Evolutionary conservation across 169 alveolate species (phyloP), one percentile per base, ranked within the genome.

Genomic region (Plasmodium cynomolgi): DNA sequence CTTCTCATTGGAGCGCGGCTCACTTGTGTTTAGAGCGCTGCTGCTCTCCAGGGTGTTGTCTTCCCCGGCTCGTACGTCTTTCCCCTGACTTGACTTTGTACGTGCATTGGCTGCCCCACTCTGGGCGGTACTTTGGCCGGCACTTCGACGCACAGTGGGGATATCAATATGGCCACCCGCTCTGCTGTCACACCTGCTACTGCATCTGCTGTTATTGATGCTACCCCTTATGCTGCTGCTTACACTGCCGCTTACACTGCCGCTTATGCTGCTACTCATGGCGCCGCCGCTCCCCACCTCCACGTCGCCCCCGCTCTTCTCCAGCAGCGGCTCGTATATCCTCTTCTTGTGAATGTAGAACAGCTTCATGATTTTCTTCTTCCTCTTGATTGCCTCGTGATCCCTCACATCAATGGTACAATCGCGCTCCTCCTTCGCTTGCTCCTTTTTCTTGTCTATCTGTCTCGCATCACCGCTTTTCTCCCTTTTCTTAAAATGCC

Each of bases 271-370:
- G 31, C 11, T 44, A 7, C 58, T 44, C 5, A 11, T 44, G 33
- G 74, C 23, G 23, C 74, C 33, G 31, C 39, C 13, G 29, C 5
- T 9, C 39, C 37, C 41, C 15, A 9, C 77, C 37, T 68, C 77
- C 8, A 68, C 37, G 77, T 68, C 41, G 2, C 9, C 77, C 77
- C 4, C 3, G 37, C n/a, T 8, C 37, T 15, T 15, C 84, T 23
- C 71, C 88, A 84, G 56, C 13, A 84, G 79, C 41, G 92, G 92
- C 54, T 84, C 92, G 54, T 84, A 84, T 84, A 84, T 84, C 72
- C 79, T 68, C 44, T 84, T 84, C 39, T 84, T 84, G 77, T 84
- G 82, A 23, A 84, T 72, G 79, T 84, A 74, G 23, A 71, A 84
- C 73, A 84, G 31, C 54, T 84, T 84, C 82, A 37, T 44, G 54